Evolutionary conservation across 768 basidiomycete species (phyloP), one percentile per base, ranked within the genome.

Genomic region (Leccinum arenicola): DNA sequence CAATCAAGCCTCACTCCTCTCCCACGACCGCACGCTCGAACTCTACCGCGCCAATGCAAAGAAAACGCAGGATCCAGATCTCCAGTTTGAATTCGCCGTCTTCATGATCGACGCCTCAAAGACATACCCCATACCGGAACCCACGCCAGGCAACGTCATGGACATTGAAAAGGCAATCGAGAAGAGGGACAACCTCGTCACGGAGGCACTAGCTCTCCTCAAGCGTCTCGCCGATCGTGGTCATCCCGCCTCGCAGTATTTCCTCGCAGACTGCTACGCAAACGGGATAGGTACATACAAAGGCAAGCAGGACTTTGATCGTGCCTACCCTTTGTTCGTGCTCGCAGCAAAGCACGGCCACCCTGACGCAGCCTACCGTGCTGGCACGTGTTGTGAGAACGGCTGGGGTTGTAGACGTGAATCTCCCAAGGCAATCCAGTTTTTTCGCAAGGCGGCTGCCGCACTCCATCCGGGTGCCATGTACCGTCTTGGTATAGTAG

Each of bases 51-150:
- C 89, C 48, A 99, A 99, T 74, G 97, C 96, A 33, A 97, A 96
- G 78, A 98, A 98, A 78, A 97, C 95, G 0, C 94, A 97, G 77
- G 94, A 98, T 73, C 95, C 96, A 0, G 93, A 98, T 68, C 78
- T 98, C 57, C 95, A 96, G 72, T 98, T 95, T 79, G 97, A 99
- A 73, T 98, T 99, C 66, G 93, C 96, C 43, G 93, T 95, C 9
- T 98, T 98, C 81, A 95, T 98, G 91, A 90, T 99, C 70, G 97
- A 98, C 69, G 93, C 95, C 52, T 91, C 94, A 52, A 97, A 96
- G 75, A 86, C 89, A 2, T 84, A 94, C 71, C 88, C 89, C 45
- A 86, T 91, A 57, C 91, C 92, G 5, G 77, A 76, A 3, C 81
- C 77, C 15, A 87, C 88, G 3, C 80, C 84, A 0, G 88, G 84